Evolutionary conservation across 2,329 filamentous ascomycete species (phyloP), one percentile per base, ranked within the genome.

Genomic region (Capronia epimyces): DNA sequence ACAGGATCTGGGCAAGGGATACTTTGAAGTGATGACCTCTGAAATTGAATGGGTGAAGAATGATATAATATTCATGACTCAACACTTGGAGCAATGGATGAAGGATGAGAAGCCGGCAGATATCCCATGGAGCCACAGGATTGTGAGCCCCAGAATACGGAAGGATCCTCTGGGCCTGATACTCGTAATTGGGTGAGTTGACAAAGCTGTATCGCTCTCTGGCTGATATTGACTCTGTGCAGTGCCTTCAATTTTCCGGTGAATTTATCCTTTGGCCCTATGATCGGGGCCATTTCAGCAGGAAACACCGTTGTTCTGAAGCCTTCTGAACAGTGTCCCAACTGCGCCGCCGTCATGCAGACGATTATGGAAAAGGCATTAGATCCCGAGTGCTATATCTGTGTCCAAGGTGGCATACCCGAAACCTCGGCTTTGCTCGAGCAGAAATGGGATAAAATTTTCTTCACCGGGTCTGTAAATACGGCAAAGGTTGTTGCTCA

Each of bases 371-470:
- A 86, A 64, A 77, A 81, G 34, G 79, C 79, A 32, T 82, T 98
- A 46, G 93, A 97, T 66, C 80, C 82, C 1, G 79, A 81, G 13
- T 84, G 83, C 61, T 96, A 89, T 70, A 73, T 75, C 29, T 80
- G 89, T 52, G 75, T 96, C 60, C 93, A 96, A 66, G 93, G 93
- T 53, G 83, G 75, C 22, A 71, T 95, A 16, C 77, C 84, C 3
- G 89, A 95, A 75, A 89, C 86, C 3, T 88, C 86, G 40, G 83
- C 82, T 10, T 73, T 97, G 39, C 78, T 98, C 27, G 82, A 91
- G 51, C 81, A 89, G 73, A 91, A 91, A 69, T 98, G 90, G 85
- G 90, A 94, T 73, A 97, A 96, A 79, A 94, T 98, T 64, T 90
- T 93, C 75, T 98, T 95, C 74, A 98, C 93, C 1, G 93, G 93